These are phyloP conservation scores for Sclerotinia trifoliorum DNA, from an alignment of 2,329 filamentous ascomycete species.

Conservation along the genomic window DNA sequence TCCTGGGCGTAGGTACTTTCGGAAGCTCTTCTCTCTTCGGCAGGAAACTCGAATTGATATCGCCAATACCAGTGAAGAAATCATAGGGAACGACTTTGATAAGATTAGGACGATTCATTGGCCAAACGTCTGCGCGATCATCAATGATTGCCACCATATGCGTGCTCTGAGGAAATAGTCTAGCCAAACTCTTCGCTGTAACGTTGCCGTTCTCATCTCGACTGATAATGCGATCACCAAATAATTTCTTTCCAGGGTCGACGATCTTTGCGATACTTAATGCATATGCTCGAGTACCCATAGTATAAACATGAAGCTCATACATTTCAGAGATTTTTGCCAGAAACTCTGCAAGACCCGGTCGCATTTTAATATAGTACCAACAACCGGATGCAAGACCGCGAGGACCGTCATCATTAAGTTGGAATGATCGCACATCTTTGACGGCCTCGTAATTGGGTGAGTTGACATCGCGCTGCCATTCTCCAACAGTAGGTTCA, in stretches of 20 bases:
- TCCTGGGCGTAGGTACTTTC: constrained; percentile 32
- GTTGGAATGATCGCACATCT: constrained; percentile 83
- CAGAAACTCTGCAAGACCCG: constrained; percentile 79
- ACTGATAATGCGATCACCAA: constrained; percentile 92
- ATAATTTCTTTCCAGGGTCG: constrained; percentile 83
- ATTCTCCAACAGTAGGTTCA: constrained; percentile 92
- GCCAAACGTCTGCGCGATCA: constrained; percentile 94
- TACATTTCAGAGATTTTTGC: constrained; percentile 75
- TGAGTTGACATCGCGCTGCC: constrained; percentile 84
- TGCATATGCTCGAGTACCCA: constrained; percentile 97
- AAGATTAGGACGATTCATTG: constrained; percentile 82
- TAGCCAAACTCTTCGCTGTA: constrained; percentile 82
- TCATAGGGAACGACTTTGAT: constrained; percentile 95
- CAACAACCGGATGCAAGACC: constrained; percentile 71
- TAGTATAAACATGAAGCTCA: constrained; percentile 97
- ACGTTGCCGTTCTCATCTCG: constrained; percentile 96
- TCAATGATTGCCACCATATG: constrained; percentile 99
- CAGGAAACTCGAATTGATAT: constrained; percentile 97
- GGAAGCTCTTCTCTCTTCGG: constrained; percentile 67
- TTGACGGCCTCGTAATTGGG: constrained; percentile 90
- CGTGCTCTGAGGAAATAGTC: constrained; percentile 92
- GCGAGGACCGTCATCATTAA: constrained; percentile 78
- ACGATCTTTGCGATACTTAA: constrained; percentile 89
- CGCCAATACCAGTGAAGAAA: constrained; percentile 96
- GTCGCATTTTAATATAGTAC: constrained; percentile 98